Percentiles rank a stretch among this genome's conserved stretches.
Evolutionary conservation across 345 rosid species (phyloP).

Genomic region (Acer yangbiense): DNA sequence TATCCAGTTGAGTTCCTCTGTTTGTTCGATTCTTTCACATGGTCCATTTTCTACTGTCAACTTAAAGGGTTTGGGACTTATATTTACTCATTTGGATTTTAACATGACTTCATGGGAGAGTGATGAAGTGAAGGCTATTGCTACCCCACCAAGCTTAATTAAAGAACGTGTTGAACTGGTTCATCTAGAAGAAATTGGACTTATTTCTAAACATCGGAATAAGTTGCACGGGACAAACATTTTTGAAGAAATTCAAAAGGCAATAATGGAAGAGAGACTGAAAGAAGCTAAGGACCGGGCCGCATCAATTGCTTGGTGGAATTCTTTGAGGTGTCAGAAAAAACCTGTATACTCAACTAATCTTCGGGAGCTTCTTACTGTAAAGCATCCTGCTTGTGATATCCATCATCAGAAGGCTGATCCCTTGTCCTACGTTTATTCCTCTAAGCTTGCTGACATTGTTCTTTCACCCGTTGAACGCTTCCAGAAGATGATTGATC

Average conservation of each 20-base stretch:
- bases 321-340: slow-evolving; percentile 89
- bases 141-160: slow-evolving; percentile 72
- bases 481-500: slow-evolving; percentile 71
- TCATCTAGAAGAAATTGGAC: slow-evolving; percentile 43
- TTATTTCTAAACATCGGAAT: slow-evolving; percentile 29
- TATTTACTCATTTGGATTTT: slow-evolving; percentile 81
- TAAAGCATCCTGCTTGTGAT: slow-evolving; percentile 65
- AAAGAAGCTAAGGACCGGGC: slow-evolving; percentile 78
- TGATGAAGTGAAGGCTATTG: slow-evolving; percentile 72
- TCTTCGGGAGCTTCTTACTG: slow-evolving; percentile 53
- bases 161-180: slow-evolving; percentile 46
- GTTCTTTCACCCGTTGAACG: slow-evolving; percentile 91
- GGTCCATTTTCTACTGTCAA: slow-evolving; percentile 66
- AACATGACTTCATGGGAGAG: slow-evolving; percentile 89
- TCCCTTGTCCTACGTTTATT: slow-evolving; percentile 51
- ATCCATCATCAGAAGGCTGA: slow-evolving; percentile 54
- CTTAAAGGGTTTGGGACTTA: slow-evolving; percentile 67
- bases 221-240: slow-evolving; percentile 68
- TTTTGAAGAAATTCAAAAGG: slow-evolving; percentile 84
- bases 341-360: slow-evolving; percentile 85
- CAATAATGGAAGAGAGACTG: slow-evolving; percentile 71
- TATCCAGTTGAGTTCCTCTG: slow-evolving; percentile 69
- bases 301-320: slow-evolving; percentile 97
- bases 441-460: slow-evolving; percentile 76
- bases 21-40: slow-evolving; percentile 65